Evolutionary conservation across 2,329 filamentous ascomycete genomes (phyloP).

Genomic region (Penicillium sclerotiorum): DNA sequence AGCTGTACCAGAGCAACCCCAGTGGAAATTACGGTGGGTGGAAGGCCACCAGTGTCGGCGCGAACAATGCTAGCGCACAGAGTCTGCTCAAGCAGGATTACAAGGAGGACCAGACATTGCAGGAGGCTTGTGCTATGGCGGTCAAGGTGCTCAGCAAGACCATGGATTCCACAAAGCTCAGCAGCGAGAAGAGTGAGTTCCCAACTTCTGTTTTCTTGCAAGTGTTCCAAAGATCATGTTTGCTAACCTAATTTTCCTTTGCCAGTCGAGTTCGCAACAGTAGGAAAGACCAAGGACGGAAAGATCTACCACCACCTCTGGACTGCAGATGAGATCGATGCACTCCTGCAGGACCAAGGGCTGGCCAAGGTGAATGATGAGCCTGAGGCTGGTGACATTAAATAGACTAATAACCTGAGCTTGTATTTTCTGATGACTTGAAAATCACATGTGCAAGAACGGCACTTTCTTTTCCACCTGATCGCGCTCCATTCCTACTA

Average conservation of each 20-base stretch:
- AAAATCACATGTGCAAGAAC: slow-evolving; percentile 37
- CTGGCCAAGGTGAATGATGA: slow-evolving; percentile 80
- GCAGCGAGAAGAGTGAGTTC: slow-evolving; percentile 93
- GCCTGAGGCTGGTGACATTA: slow-evolving; percentile 58
- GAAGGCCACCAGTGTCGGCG: slow-evolving; percentile 97
- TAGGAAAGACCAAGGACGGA: slow-evolving; percentile 90
- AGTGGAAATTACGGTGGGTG: slow-evolving; percentile 98
- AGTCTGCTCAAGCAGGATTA: slow-evolving; percentile 99
- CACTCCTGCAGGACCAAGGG: slow-evolving; percentile 91
- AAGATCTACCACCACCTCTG: slow-evolving; percentile 98
- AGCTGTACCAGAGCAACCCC: slow-evolving; percentile 98
- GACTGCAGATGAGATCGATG: slow-evolving; percentile 94
- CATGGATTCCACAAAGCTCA: slow-evolving; percentile 98
- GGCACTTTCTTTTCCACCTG: slow-evolving; percentile 18
- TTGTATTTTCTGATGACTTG: slow-evolving; percentile 26
- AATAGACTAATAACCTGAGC: slow-evolving; percentile 35
- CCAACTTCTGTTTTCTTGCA: not conserved
- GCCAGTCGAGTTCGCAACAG: slow-evolving; percentile 94
- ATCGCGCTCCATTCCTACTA: too few species aligned
- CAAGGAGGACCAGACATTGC: slow-evolving; percentile 94
- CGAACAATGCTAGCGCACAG: slow-evolving; percentile 97
- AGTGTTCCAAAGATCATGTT: not conserved
- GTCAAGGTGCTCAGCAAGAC: slow-evolving; percentile 99
- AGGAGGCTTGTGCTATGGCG: slow-evolving; percentile 95
- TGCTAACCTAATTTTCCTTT: slow-evolving; percentile 17